Conservation (phyloP, 164 flowering plant species). For the Buxus sempervirens region DNA sequence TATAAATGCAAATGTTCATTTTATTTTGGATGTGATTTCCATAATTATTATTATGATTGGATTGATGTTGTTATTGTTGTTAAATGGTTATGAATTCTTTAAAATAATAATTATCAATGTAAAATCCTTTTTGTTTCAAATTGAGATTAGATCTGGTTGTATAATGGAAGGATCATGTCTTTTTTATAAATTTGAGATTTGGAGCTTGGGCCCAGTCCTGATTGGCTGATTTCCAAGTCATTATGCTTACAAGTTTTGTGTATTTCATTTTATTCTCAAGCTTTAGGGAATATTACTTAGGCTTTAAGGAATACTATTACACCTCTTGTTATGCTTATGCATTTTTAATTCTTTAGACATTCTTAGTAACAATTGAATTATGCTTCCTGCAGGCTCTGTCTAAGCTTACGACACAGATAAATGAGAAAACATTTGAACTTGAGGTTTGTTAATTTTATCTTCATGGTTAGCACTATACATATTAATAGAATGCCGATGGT, state of each 20-base stretch:
- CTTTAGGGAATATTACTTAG: neutral
- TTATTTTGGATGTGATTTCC: too few relatives aligned
- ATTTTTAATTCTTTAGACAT: neutral
- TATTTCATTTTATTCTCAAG: neutral
- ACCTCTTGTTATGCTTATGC: neutral
- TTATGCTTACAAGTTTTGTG: neutral
- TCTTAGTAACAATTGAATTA: constrained; percentile 1
- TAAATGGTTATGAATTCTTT: too few relatives aligned
- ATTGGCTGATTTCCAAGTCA: neutral
- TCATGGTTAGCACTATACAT: constrained; percentile 3
- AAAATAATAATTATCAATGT: too few relatives aligned
- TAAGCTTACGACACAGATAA: constrained; percentile 63
- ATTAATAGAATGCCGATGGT: neutral
- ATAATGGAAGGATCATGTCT: too few relatives aligned
- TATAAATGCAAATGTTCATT: too few relatives aligned
- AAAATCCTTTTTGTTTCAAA: too few relatives aligned
- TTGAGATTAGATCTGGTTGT: too few relatives aligned
- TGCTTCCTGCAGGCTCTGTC: constrained; percentile 49
- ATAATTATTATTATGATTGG: too few relatives aligned
- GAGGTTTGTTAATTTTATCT: constrained; percentile 54
- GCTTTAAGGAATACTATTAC: neutral
- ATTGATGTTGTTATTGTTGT: too few relatives aligned
- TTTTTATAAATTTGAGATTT: too few relatives aligned
- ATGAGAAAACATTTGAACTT: constrained; percentile 76
- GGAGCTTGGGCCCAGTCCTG: too few relatives aligned